A percentile compares a stretch with the other conserved stretches of the same genome.
These are phyloP conservation scores for Pleurotus giganteus DNA, from an alignment of 768 basidiomycete species.

Conservation along the genomic window DNA sequence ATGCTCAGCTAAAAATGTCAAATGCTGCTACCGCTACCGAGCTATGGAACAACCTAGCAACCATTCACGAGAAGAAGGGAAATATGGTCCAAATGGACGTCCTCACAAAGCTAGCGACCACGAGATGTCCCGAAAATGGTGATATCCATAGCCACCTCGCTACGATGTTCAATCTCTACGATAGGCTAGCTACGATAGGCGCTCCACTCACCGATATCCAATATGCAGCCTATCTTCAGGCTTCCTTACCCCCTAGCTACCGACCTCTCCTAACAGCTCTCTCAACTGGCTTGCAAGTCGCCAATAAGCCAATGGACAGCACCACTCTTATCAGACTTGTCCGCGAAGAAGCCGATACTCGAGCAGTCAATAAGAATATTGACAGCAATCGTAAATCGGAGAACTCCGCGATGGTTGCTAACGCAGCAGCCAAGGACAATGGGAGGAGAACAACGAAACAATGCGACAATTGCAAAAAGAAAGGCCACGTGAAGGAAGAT, in stretches of 20 bases:
- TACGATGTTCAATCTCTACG: constrained; percentile 21
- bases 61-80: not conserved
- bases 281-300: constrained; percentile 5
- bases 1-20: not conserved
- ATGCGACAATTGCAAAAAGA: constrained; percentile 20
- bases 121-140: not conserved
- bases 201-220: constrained; percentile 7
- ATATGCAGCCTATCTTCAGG: constrained; percentile 16
- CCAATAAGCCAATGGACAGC: constrained; percentile 8
- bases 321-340: constrained; percentile 12
- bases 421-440: not conserved
- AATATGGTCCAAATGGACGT: not conserved
- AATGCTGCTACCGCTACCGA: not conserved
- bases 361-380: constrained; percentile 14
- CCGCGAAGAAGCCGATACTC: constrained; percentile 13
- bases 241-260: constrained; percentile 14
- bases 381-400: constrained; percentile 16
- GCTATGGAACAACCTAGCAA: not conserved
- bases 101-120: not conserved
- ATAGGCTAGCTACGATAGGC: constrained; percentile 15
- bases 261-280: constrained; percentile 17
- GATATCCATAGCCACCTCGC: constrained; percentile 18
- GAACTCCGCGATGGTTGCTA: constrained; percentile 12
- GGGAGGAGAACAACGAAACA: not conserved
- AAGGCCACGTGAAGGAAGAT: constrained; percentile 16